phyloP scores from a whole-genome alignment of 1,139 yeast genomes.

The Scheffersomyces segobiensis region DNA sequence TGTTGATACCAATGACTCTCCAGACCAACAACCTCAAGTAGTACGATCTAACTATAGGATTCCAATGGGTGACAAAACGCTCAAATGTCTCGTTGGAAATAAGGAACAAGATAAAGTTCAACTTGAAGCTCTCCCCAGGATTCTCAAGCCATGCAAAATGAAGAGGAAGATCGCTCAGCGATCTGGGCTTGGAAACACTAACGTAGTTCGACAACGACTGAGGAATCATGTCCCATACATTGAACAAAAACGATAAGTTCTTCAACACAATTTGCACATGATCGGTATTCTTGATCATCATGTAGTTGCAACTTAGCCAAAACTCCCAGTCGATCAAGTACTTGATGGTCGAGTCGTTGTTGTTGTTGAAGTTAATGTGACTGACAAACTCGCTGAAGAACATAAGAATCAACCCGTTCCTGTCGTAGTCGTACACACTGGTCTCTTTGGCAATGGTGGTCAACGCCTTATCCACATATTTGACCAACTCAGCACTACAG shows the following conservation, averaged over 20 bases:
- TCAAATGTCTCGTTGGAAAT: conserved; percentile 51
- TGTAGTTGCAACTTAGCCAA: conserved; percentile 64
- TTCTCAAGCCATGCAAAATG: conserved; percentile 35
- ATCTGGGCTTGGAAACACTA: conserved; percentile 3
- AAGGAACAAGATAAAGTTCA: conserved; percentile 56
- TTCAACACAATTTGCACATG: conserved; percentile 65
- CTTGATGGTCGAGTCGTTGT: conserved; percentile 4
- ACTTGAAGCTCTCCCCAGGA: conserved; percentile 39
- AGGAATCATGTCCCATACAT: conserved; percentile 77
- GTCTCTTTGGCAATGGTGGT: conserved; percentile 41
- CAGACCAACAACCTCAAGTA: conserved; percentile 69
- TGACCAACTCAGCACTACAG: conserved; percentile 11
- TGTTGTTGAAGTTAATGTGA: conserved; percentile 29
- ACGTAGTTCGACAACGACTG: conserved; percentile 13
- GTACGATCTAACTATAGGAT: conserved; percentile 70
- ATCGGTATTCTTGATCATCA: conserved; percentile 59
- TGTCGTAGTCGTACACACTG: conserved; percentile 46
- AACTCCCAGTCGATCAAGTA: conserved; percentile 64
- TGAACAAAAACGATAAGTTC: conserved; percentile 65
- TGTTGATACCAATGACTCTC: conserved; percentile 58
- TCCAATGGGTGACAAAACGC: conserved; percentile 72
- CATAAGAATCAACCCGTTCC: conserved; percentile 46
- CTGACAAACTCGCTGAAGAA: conserved; percentile 48
- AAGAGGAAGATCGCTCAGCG: conserved; percentile 2
- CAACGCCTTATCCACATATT: conserved; percentile 34